Percentiles rank a stretch among this genome's conserved stretches.
phyloP scores from a whole-genome alignment of 2,329 filamentous ascomycete species.

The Fusarium irregulare region DNA sequence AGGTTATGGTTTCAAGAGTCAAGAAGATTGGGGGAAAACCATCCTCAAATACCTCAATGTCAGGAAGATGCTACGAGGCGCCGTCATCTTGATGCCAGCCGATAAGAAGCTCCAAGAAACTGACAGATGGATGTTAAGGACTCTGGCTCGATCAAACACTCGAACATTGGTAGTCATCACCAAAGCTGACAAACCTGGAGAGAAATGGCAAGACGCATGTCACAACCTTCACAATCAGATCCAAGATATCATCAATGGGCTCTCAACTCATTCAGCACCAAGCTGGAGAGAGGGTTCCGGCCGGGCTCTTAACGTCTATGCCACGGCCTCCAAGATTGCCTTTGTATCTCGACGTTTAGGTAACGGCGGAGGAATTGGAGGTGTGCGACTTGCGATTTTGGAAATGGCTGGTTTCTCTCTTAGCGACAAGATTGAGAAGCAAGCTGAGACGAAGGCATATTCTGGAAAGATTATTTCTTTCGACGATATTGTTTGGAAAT shows the following conservation, averaged over 20 bases:
- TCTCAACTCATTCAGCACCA: constrained; percentile 39
- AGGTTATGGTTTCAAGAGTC: constrained; percentile 61
- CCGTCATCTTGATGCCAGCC: constrained; percentile 64
- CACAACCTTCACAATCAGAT: constrained; percentile 43
- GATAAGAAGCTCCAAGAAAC: constrained; percentile 62
- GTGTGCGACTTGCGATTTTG: constrained; percentile 54
- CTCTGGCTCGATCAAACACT: constrained; percentile 59
- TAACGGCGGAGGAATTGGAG: constrained; percentile 54
- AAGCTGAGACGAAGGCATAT: constrained; percentile 52
- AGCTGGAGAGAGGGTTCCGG: constrained; percentile 48
- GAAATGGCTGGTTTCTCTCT: constrained; percentile 55
- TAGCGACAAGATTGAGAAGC: constrained; percentile 49
- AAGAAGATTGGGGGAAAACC: constrained; percentile 63
- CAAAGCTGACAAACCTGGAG: constrained; percentile 64
- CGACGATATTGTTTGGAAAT: constrained; percentile 54
- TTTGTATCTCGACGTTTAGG: constrained; percentile 45
- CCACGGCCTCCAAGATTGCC: constrained; percentile 55
- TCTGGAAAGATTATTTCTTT: constrained; percentile 53
- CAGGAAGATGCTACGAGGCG: constrained; percentile 61
- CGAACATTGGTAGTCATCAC: constrained; percentile 65
- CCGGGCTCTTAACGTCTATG: constrained; percentile 49
- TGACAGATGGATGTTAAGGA: constrained; percentile 60
- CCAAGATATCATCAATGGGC: constrained; percentile 43
- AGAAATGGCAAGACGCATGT: constrained; percentile 47
- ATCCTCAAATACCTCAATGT: constrained; percentile 63